Conservation (phyloP, 2,329 filamentous ascomycete genomes). For the Colletotrichum theobromicola region DNA sequence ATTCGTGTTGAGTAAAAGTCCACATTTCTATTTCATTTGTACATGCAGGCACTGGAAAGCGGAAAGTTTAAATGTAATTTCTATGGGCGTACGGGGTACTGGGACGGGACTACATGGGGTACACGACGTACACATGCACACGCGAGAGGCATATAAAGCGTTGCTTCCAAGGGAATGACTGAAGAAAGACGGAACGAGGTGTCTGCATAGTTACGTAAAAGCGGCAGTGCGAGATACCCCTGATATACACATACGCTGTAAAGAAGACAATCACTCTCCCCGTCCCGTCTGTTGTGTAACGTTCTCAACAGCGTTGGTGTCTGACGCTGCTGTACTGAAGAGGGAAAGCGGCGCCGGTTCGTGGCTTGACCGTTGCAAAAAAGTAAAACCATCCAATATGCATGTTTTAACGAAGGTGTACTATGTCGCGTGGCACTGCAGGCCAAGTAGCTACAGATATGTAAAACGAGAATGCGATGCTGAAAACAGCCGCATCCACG, state of each 20-base stretch:
- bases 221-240: slow-evolving; percentile 17
- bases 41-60: background rate
- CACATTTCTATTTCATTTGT: background rate
- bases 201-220: slow-evolving; percentile 6
- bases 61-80: background rate
- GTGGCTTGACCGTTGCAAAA: background rate
- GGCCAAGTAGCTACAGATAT: background rate
- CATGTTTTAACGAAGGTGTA: background rate
- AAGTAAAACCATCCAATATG: background rate
- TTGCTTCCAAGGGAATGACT: slow-evolving; percentile 2
- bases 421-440: background rate
- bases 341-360: background rate
- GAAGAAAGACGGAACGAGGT: background rate
- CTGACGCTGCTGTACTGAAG: background rate
- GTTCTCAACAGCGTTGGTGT: too few relatives aligned
- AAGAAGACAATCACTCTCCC: background rate
- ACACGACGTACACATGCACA: background rate
- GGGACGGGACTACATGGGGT: background rate
- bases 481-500: background rate
- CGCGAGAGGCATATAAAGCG: slow-evolving; percentile 8
- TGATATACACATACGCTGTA: background rate
- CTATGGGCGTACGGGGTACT: background rate
- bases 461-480: background rate
- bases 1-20: slow-evolving; percentile 56
- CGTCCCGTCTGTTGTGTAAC: background rate